Conservation (phyloP, 2,329 filamentous ascomycete species). For the Pseudonectria foliicola region DNA sequence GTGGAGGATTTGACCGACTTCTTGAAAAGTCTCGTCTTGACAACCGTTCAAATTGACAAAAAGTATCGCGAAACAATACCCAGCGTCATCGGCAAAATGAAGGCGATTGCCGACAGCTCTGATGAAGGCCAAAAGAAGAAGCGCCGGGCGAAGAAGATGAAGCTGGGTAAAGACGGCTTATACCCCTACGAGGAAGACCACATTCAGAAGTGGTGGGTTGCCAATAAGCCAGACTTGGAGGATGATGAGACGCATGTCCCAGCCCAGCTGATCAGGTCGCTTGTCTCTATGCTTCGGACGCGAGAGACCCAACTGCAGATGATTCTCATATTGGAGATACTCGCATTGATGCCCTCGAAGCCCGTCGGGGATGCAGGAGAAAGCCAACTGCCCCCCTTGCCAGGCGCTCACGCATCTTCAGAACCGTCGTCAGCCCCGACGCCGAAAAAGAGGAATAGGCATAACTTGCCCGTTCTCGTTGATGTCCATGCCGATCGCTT, state of each 20-base stretch:
- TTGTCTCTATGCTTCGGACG: constrained; percentile 59
- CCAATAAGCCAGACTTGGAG: constrained; percentile 43
- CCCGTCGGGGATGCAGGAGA: constrained; percentile 34
- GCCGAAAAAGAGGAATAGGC: constrained; percentile 51
- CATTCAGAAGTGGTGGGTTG: constrained; percentile 64
- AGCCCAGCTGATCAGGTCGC: constrained; percentile 50
- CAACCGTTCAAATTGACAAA: constrained; percentile 63
- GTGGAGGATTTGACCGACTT: constrained; percentile 60
- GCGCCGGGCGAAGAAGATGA: constrained; percentile 56
- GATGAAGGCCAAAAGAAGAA: constrained; percentile 41
- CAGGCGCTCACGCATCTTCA: constrained; percentile 28
- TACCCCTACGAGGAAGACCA: constrained; percentile 60
- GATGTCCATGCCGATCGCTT: constrained; percentile 71
- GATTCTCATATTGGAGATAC: constrained; percentile 69
- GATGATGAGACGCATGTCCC: constrained; percentile 42
- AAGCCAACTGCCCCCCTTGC: constrained; percentile 39
- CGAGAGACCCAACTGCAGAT: constrained; percentile 76
- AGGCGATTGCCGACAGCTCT: constrained; percentile 48
- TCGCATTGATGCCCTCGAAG: constrained; percentile 57
- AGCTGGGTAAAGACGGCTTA: constrained; percentile 59
- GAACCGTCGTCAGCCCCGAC: constrained; percentile 21
- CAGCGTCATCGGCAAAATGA: constrained; percentile 51
- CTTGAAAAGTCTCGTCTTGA: constrained; percentile 60
- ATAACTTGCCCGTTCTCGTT: constrained; percentile 58
- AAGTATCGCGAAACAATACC: constrained; percentile 71